Evolutionary conservation across 352 stramenopile species (phyloP).

Genomic region (Globisporangium lucens): DNA sequence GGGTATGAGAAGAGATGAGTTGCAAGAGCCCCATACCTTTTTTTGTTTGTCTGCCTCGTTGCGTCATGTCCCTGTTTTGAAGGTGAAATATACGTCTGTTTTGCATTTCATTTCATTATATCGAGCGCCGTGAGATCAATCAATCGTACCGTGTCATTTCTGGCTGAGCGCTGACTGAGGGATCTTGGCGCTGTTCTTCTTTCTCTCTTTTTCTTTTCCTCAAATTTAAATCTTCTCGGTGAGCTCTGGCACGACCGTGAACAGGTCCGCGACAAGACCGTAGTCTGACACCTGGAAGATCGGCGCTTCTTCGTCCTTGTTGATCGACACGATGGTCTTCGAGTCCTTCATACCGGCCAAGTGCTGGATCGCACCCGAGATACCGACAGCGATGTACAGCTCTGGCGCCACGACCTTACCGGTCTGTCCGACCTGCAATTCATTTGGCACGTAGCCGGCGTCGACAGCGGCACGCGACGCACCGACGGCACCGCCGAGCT

Average conservation of each 20-base stretch:
- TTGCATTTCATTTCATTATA: slow-evolving; percentile 12
- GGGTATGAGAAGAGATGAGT: slow-evolving; percentile 5
- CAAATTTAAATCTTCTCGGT: slow-evolving; percentile 94
- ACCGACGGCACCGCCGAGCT: slow-evolving; percentile 96
- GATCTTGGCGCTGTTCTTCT: not conserved
- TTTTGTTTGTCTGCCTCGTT: not conserved
- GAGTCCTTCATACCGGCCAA: slow-evolving; percentile 99
- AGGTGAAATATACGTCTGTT: slow-evolving; percentile 8
- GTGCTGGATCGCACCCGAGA: slow-evolving; percentile 99
- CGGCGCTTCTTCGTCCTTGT: slow-evolving; percentile 99
- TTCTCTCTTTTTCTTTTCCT: not conserved
- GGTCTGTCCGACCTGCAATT: slow-evolving; percentile 99
- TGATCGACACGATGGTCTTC: slow-evolving; percentile 99
- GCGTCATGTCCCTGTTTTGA: not conserved
- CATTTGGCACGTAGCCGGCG: slow-evolving; percentile 97
- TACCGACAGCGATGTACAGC: slow-evolving; percentile 96
- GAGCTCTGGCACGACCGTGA: slow-evolving; percentile 96
- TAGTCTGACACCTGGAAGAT: slow-evolving; percentile 99
- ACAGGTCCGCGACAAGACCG: slow-evolving; percentile 97
- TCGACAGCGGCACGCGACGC: slow-evolving; percentile 97
- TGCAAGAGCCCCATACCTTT: slow-evolving; percentile 1
- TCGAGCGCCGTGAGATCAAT: not conserved
- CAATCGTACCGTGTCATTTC: not conserved
- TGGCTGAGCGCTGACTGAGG: not conserved
- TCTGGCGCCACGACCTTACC: slow-evolving; percentile 98